These are phyloP conservation scores for Setaria viridis DNA, from an alignment of 202 grass and related monocot species.

Conservation along the genomic window DNA sequence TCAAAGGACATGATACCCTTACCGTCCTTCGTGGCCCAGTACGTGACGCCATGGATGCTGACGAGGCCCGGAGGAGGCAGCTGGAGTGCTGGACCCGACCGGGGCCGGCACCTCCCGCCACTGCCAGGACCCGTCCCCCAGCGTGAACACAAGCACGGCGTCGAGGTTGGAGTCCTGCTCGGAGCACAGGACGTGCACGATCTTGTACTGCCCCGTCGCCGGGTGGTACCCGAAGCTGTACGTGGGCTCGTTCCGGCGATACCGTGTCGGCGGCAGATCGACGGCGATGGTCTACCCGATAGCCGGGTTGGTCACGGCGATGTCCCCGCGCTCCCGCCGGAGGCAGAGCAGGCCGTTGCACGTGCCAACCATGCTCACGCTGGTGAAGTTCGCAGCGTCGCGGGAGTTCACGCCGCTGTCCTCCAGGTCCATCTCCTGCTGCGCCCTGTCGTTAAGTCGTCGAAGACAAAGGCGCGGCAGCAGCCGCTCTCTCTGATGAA, in stretches of 20 bases:
- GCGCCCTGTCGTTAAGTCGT: not conserved
- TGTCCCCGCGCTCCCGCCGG: too few relatives aligned
- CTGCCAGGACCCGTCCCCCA: not conserved
- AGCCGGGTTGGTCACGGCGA: too few relatives aligned
- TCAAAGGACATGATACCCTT: not conserved
- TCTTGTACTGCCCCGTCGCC: slow-evolving; percentile 17
- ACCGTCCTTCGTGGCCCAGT: too few relatives aligned
- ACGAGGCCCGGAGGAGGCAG: not conserved
- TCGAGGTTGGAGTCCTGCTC: too few relatives aligned
- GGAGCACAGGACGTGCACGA: not conserved
- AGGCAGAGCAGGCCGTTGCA: too few relatives aligned
- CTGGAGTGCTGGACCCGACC: not conserved
- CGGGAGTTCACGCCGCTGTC: not conserved
- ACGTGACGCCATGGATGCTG: not conserved
- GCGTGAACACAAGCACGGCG: too few relatives aligned
- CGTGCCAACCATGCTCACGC: too few relatives aligned
- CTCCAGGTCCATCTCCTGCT: not conserved
- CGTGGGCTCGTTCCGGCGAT: too few relatives aligned
- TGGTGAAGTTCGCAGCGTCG: too few relatives aligned
- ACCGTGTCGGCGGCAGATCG: too few relatives aligned
- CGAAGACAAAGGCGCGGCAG: not conserved
- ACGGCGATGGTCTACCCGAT: too few relatives aligned
- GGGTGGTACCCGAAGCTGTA: slow-evolving; percentile 24
- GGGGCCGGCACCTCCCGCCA: not conserved
- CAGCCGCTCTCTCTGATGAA: not conserved